Base-by-base conservation (phyloP, 805 yeast species). In the Yamadazyma kitorensis region DNA sequence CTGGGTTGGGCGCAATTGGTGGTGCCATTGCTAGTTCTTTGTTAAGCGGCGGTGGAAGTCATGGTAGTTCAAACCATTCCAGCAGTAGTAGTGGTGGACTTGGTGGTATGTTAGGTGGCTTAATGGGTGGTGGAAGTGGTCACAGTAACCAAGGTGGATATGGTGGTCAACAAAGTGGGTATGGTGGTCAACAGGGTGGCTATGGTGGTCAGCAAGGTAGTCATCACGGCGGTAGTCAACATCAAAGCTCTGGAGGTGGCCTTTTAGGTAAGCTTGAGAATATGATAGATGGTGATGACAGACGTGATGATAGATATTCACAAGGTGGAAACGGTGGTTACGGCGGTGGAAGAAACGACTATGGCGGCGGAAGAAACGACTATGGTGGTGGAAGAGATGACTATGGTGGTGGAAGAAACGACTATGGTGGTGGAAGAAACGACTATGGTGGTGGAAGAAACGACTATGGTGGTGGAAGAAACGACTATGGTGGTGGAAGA, bases 11-110 rank as follows among this genome's bases (percentile, higher is more conserved):
- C 31, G 69, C 70, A 31, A 54, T 72, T 36, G 66, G 64, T 19
- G 82, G 82, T 54, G 80, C 76, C 26, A 39, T 76, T 40, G 71
- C 64, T 19, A 82, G 82, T 54, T 80, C 80, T 6, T 44, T 73
- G 36, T 62, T 65, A 17, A 28, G 48, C 52, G 68, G 66, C 38
- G 16, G 29, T 17, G 44, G 57, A 20, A 44, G 47, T 27, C 41
- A 52, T 28, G 41, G 52, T 12, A 31, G 40, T 14, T 27, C 31
- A 4, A 20, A 12, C 9, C 16, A 24, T 8, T 7, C 17, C 3
- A 14, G 24, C 4, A 13, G 34, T 21, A 16, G 33, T 24, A 13
- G 33, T 13, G 27, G 36, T 14, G 37, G 31, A 10, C 22, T 35
- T 17, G 41, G 37, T 6, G 28, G 31, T 13, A 12, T 35, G 16